Evolutionary conservation across 257 asterid species (phyloP), one percentile per base, ranked within the genome.

Genomic region (Catharanthus roseus): DNA sequence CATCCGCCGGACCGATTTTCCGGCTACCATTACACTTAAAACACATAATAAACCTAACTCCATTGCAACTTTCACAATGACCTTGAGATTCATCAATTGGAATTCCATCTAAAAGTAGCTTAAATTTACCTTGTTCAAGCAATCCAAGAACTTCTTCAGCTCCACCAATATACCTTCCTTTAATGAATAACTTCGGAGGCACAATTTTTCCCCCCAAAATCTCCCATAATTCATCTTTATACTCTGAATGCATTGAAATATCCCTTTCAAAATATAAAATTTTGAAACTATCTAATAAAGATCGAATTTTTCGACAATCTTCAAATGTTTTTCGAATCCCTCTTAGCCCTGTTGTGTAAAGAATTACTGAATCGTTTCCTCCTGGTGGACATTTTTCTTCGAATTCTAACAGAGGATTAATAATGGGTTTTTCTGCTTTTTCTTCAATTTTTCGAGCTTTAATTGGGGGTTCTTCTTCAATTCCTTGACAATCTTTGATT

Each of bases 131-230:
- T 53, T 87, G 90, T 57, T 95, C 99, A 56, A 91, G 97, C 77
- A 95, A 77, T 47, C 80, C 77, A 80, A 85, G 41, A 6, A 89
- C 97, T 79, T 91, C 89, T 29, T 90, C 99, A 8, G 91, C 96
- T 72, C 97, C 99, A 4, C 99, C 99, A 33, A 95, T 81, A 83
- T 89, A 88, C 74, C 99, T 89, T 33, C 99, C 99, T 78, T 86
- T 88, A 0, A 95, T 77, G 54, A 95, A 95, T 82, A 95, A 62
- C 68, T 90, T 86, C 12, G 99, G 99, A 10, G 97, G 95, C 51
- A 84, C 72, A 1, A 78, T 61, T 82, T 86, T 89, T 19, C 84
- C 83, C 0, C 82, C 97, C 74, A 87, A 74, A 7, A 78, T 60
- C 71, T 77, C 82, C 95, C 96, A 89, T 74, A 95, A 3, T 76